Evolutionary conservation across 2,329 filamentous ascomycete species (phyloP).

Genomic region (Berkeleyomyces basicola): DNA sequence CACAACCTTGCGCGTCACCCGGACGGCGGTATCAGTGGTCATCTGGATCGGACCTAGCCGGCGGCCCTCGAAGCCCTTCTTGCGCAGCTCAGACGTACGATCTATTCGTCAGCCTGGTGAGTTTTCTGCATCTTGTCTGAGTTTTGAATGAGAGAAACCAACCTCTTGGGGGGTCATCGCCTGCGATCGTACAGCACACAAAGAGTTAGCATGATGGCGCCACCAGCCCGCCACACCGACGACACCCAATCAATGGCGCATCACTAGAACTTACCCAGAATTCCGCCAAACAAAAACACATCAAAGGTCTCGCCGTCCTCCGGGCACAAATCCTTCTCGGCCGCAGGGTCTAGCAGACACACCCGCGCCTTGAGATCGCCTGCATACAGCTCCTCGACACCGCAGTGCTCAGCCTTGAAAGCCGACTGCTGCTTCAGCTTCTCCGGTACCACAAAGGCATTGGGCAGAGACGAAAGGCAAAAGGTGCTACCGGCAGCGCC

Average conservation of each 20-base stretch:
- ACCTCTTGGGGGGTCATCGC: slow-evolving; percentile 89
- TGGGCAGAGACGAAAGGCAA: slow-evolving; percentile 65
- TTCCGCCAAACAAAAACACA: slow-evolving; percentile 88
- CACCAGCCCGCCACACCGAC: neutral
- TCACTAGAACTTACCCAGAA: slow-evolving; percentile 49
- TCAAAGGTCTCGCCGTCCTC: slow-evolving; percentile 73
- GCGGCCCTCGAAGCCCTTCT: slow-evolving; percentile 80
- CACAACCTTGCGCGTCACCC: slow-evolving; percentile 78
- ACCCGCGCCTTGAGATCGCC: slow-evolving; percentile 51
- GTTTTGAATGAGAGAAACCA: neutral
- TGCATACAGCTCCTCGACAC: slow-evolving; percentile 71
- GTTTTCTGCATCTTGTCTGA: neutral
- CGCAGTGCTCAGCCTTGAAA: slow-evolving; percentile 55
- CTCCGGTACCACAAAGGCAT: slow-evolving; percentile 47
- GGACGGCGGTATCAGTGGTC: slow-evolving; percentile 94
- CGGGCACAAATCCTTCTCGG: slow-evolving; percentile 63
- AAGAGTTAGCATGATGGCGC: neutral
- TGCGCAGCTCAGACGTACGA: slow-evolving; percentile 84
- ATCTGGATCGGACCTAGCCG: slow-evolving; percentile 86
- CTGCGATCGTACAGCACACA: slow-evolving; percentile 26
- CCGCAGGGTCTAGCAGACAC: slow-evolving; percentile 79
- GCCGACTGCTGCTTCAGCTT: slow-evolving; percentile 38
- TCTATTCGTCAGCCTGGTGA: slow-evolving; percentile 33
- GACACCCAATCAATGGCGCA: neutral
- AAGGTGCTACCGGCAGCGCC: slow-evolving; percentile 50